Conservation (phyloP, 192 early-diverging fungal genomes). For the Coemansia sp. region DNA sequence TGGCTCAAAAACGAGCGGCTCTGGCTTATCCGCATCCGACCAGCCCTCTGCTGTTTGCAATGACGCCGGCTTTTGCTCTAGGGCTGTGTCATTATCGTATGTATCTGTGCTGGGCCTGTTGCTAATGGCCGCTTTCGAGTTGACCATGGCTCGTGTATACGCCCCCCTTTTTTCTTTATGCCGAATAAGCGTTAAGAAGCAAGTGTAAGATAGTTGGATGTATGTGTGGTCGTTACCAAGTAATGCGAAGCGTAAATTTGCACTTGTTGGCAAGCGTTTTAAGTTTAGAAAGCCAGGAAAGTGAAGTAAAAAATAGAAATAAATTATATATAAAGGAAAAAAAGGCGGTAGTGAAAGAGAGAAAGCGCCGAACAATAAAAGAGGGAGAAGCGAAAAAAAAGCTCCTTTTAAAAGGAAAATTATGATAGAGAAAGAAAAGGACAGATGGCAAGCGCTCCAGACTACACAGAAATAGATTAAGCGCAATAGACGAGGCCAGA, state of each 20-base stretch:
- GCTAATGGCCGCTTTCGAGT: not conserved
- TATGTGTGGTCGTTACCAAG: not conserved
- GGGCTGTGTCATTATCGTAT: not conserved
- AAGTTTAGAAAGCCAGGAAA: not conserved
- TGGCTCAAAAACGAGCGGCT: constrained; percentile 43
- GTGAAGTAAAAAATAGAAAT: not conserved
- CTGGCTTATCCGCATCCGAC: not conserved
- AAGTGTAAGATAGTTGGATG: not conserved
- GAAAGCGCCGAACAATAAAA: too few relatives aligned
- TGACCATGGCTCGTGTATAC: not conserved
- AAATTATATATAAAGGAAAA: constrained; percentile 3
- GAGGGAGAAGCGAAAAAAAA: not conserved
- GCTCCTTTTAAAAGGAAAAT: not conserved
- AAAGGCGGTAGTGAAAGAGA: not conserved
- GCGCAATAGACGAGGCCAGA: constrained; percentile 1
- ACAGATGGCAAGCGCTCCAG: not conserved
- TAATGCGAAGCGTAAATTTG: too few relatives aligned
- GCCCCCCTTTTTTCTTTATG: too few relatives aligned
- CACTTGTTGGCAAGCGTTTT: not conserved
- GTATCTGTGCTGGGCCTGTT: not conserved
- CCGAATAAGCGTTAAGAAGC: too few relatives aligned
- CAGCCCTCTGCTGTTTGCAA: not conserved
- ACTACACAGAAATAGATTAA: not conserved
- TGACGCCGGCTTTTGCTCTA: not conserved
- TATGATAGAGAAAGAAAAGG: not conserved